A percentile compares a stretch with the other conserved stretches of the same genome.
These are phyloP conservation scores for Oidiodendron maius DNA, from an alignment of 495 filamentous ascomycete species.

Conservation along the genomic window DNA sequence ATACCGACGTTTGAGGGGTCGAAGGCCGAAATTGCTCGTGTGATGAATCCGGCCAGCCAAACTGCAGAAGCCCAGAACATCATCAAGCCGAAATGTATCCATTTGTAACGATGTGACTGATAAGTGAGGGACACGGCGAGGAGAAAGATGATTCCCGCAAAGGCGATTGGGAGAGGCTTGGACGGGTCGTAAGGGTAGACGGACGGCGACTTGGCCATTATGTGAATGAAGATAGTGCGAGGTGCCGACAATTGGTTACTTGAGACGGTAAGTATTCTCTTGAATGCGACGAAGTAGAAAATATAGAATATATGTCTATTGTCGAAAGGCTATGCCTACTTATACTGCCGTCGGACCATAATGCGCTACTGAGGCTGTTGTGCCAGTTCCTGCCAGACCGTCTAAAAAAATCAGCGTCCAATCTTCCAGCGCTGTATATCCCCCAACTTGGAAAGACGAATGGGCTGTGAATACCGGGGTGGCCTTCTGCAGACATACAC, in stretches of 20 bases:
- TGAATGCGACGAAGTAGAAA: neutral
- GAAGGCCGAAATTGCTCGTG: constrained; percentile 29
- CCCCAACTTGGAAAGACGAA: constrained; percentile 16
- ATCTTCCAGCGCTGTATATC: constrained; percentile 9
- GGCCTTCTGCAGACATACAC: neutral
- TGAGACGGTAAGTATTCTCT: neutral
- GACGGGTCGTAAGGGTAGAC: constrained; percentile 60
- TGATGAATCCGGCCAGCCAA: constrained; percentile 37
- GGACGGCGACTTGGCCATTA: neutral
- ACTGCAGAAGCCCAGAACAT: constrained; percentile 35
- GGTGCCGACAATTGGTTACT: neutral
- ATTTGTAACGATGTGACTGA: constrained; percentile 32
- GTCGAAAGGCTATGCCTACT: neutral
- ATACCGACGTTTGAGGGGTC: constrained; percentile 30
- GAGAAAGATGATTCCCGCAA: constrained; percentile 53
- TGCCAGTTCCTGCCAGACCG: neutral
- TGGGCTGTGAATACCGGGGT: neutral
- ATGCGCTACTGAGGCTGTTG: neutral
- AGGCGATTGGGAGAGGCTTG: constrained; percentile 61
- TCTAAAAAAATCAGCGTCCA: constrained; percentile 14
- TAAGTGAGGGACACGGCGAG: constrained; percentile 37
- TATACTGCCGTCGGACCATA: neutral
- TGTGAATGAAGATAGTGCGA: neutral
- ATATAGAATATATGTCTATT: neutral
- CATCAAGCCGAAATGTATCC: constrained; percentile 25